Conservation (phyloP, 1,284 basidiomycete genomes). For the Singerocomus rubriflavus region DNA sequence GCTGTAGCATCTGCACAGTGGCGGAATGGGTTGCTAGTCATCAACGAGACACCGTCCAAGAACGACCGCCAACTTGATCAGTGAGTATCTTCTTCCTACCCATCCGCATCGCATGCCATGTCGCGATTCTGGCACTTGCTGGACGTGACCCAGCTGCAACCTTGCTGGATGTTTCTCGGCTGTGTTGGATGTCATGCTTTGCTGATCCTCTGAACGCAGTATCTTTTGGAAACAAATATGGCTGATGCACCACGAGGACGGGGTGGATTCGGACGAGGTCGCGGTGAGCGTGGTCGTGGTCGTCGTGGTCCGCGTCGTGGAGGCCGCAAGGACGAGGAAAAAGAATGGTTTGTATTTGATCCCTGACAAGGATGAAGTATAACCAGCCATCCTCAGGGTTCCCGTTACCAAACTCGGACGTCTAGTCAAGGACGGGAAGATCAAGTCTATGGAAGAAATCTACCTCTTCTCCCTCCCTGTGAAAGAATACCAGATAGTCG, state of each 20-base stretch:
- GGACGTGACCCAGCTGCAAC: slow-evolving; percentile 1
- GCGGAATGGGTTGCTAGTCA: background rate
- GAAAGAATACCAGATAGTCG: slow-evolving; percentile 98
- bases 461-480: slow-evolving; percentile 99
- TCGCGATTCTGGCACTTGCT: slow-evolving; percentile 1
- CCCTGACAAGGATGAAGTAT: slow-evolving; percentile 1
- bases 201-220: slow-evolving; percentile 26
- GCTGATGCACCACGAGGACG: slow-evolving; percentile 80
- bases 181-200: slow-evolving; percentile 19
- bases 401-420: slow-evolving; percentile 99
- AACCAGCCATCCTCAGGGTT: slow-evolving; percentile 54
- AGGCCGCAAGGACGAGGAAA: slow-evolving; percentile 97
- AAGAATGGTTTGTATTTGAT: slow-evolving; percentile 82
- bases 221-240: slow-evolving; percentile 45
- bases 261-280: slow-evolving; percentile 87
- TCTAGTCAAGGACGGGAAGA: slow-evolving; percentile 99
- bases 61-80: slow-evolving; percentile 24
- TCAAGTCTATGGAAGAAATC: slow-evolving; percentile 99
- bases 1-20: background rate
- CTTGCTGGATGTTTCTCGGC: slow-evolving; percentile 27
- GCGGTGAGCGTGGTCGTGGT: slow-evolving; percentile 80
- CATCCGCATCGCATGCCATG: background rate
- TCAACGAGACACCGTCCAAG: slow-evolving; percentile 11
- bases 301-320: slow-evolving; percentile 92
- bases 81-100: slow-evolving; percentile 35